phyloP scores from a whole-genome alignment of 228 moss, liverwort and hornwort genomes.

The Sphagnum fallax region DNA sequence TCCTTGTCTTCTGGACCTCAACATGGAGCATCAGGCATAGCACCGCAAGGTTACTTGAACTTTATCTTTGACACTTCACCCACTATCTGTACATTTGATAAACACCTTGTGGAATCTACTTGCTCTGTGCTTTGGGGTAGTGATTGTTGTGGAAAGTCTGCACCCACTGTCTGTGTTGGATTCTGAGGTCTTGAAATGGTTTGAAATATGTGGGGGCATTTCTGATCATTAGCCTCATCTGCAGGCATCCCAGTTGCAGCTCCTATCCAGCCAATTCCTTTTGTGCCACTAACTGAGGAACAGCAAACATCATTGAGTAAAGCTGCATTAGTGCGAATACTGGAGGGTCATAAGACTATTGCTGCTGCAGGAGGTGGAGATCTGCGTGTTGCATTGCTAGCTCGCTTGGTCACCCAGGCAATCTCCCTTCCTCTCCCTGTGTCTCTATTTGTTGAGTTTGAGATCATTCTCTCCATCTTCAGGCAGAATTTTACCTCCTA shows the following conservation, averaged over 20 bases:
- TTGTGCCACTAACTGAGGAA: conserved; percentile 78
- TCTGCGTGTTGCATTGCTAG: conserved; percentile 83
- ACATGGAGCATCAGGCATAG: neutral
- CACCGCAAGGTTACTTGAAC: no score
- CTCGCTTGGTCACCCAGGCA: conserved; percentile 92
- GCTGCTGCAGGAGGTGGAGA: conserved; percentile 89
- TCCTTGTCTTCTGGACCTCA: neutral
- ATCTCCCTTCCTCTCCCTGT: neutral
- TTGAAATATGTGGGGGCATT: no score
- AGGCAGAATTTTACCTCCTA: no score
- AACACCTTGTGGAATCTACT: no score
- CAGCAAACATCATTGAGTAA: conserved; percentile 75
- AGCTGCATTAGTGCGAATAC: conserved; percentile 83
- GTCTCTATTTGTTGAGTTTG: no score
- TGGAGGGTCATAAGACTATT: conserved; percentile 88
- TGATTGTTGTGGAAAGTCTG: no score
- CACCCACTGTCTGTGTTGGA: no score
- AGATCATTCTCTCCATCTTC: no score
- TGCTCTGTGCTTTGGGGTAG: no score
- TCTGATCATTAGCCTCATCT: neutral
- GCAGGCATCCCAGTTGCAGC: conserved; percentile 31
- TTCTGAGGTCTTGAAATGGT: no score
- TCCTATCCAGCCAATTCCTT: conserved; percentile 65
- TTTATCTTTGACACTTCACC: no score
- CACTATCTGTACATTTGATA: no score